A percentile compares a stretch with the other conserved stretches of the same genome.
These are phyloP conservation scores for Trichocladium uniseriatum DNA, from an alignment of 495 filamentous ascomycete species.

Conservation along the genomic window DNA sequence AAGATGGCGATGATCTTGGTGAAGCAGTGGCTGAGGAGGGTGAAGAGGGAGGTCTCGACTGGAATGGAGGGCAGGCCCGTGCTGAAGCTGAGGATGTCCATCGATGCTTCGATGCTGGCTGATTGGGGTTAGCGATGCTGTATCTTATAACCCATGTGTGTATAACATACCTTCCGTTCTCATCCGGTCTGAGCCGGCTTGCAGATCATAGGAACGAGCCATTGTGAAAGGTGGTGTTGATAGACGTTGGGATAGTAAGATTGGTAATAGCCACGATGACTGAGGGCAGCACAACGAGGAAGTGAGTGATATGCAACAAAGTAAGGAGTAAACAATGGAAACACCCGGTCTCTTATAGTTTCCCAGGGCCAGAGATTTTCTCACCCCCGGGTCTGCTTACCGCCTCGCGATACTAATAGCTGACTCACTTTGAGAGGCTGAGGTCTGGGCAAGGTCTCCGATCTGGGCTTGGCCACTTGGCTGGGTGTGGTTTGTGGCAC, in stretches of 20 bases:
- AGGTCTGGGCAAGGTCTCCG: too few species aligned
- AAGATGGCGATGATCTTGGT: conserved; percentile 13
- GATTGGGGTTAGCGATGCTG: not conserved
- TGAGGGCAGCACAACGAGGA: too few species aligned
- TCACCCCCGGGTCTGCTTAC: not conserved
- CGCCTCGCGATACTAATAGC: not conserved
- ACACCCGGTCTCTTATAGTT: too few species aligned
- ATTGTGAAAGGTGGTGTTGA: not conserved
- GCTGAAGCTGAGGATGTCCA: conserved; percentile 11
- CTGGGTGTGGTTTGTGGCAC: conserved; percentile 1
- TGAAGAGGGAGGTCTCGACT: conserved; percentile 14
- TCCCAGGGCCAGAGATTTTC: too few species aligned
- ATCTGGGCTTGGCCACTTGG: conserved; percentile 1
- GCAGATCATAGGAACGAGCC: not conserved
- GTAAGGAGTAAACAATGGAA: too few species aligned
- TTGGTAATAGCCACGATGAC: too few species aligned
- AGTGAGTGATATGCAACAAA: too few species aligned
- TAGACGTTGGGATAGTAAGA: too few species aligned
- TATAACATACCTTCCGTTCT: conserved; percentile 5
- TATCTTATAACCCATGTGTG: not conserved
- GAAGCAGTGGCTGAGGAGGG: conserved; percentile 15
- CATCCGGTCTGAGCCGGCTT: not conserved
- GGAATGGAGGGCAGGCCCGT: conserved; percentile 17
- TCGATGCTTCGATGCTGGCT: conserved; percentile 21
- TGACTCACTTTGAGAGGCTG: too few species aligned